Base-by-base conservation (phyloP, 2,329 filamentous ascomycete species). In the Fusarium floridanum region DNA sequence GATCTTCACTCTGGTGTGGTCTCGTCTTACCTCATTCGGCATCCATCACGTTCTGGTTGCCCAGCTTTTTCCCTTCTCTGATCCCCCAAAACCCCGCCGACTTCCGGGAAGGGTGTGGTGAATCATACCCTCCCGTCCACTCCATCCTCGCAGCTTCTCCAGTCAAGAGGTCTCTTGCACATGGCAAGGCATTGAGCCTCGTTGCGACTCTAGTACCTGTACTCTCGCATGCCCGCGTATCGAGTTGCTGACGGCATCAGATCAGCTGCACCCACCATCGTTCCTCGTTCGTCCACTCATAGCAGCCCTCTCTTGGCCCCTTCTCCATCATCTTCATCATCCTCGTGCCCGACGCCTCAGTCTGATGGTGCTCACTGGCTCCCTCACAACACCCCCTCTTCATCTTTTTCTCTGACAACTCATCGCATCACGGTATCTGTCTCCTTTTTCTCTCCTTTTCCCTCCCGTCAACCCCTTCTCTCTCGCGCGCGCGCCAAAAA, bases 11-110 rank as follows among this genome's bases (percentile, higher is more conserved):
- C 45, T 57, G 17, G 56, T 20, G 39, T 37, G 48, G 72, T 73
- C 72, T 75, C 75, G 72, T 75, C 72, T 75, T 75, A 75, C 72
- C 72, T 75, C 72, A 75, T 75, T 75, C 39, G 59, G 69, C 57
- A 41, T 24, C 69, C 50, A 67, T 72, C 55, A 22, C 32, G 48
- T 45, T 71, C 36, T 64, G 61, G 62, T 16, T 57, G 62, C 48
- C 41, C 62, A 56, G 62, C 50, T 41, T 50, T 41, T 60, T 29
- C 16, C 53, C 34, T 57, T 22, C 50, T 22, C 50, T 56, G n/a
- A 56, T 63, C 65, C 62, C 61, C 61, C 61, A 74, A 63, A 53
- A 60, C 41, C 50, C 53, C 62, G 68, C 72, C 68, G 68, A 75
- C 37, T 50, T 71, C 72, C 59, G 72, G 57, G 37, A 72, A 74